phyloP scores from a whole-genome alignment of 371 early-diverging fungal species.

The Mucor indicus region DNA sequence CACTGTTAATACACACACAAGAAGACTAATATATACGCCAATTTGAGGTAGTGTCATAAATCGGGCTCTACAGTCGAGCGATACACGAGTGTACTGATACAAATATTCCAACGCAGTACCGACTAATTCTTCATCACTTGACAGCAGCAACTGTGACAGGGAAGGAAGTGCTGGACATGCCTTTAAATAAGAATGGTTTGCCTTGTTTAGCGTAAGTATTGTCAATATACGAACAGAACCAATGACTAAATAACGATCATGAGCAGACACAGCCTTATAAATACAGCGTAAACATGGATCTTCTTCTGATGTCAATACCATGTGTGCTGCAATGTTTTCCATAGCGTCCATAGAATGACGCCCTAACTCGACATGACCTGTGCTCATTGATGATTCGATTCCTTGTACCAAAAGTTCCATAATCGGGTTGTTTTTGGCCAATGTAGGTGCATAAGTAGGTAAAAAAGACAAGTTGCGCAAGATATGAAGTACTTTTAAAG shows the following conservation, averaged over 20 bases:
- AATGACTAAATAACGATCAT: constrained; percentile 64
- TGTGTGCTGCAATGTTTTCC: constrained; percentile 58
- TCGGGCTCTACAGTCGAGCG: constrained; percentile 39
- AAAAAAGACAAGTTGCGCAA: constrained; percentile 72
- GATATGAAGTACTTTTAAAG: constrained; percentile 69
- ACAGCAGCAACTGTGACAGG: constrained; percentile 50
- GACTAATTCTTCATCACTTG: constrained; percentile 70
- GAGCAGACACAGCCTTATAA: constrained; percentile 41
- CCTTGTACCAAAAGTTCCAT: constrained; percentile 51
- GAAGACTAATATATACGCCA: constrained; percentile 45
- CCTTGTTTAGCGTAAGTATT: constrained; percentile 38
- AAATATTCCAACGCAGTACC: constrained; percentile 67
- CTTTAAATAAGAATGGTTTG: constrained; percentile 2
- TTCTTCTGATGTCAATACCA: constrained; percentile 32
- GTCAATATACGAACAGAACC: constrained; percentile 63
- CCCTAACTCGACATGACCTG: constrained; percentile 52
- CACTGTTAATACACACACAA: constrained; percentile 46
- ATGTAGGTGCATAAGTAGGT: constrained; percentile 48
- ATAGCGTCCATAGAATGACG: constrained; percentile 67
- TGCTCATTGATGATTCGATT: constrained; percentile 53
- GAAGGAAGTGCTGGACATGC: constrained; percentile 9
- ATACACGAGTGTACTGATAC: constrained; percentile 63
- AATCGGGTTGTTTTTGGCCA: constrained; percentile 43
- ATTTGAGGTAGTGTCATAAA: constrained; percentile 37
- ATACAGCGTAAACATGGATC: constrained; percentile 37